These are phyloP conservation scores for Colletotrichum gigasporum DNA, from an alignment of 2,329 filamentous ascomycete species.

Conservation along the genomic window DNA sequence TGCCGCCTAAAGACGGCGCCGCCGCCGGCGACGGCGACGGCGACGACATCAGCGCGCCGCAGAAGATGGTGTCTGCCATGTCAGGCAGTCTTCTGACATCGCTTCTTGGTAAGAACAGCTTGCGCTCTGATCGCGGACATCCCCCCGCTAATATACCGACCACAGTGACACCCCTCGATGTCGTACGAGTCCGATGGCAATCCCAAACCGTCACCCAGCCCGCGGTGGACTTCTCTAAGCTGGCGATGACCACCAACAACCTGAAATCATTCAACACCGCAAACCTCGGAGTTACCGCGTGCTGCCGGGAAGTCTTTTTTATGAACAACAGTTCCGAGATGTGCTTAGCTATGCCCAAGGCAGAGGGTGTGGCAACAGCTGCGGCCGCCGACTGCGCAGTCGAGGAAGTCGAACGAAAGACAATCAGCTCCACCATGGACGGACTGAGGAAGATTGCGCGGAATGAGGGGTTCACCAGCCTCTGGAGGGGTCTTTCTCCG, in stretches of 20 bases:
- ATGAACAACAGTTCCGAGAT: constrained; percentile 84
- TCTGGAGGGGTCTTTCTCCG: constrained; percentile 95
- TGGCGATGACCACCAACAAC: constrained; percentile 65
- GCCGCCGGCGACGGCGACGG: constrained; percentile 40
- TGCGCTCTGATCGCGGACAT: not conserved
- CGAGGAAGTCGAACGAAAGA: constrained; percentile 84
- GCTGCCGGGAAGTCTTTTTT: constrained; percentile 98
- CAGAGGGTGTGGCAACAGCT: constrained; percentile 55
- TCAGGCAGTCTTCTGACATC: constrained; percentile 91
- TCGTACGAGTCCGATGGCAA: constrained; percentile 93
- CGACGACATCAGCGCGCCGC: constrained; percentile 78
- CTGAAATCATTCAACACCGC: constrained; percentile 76
- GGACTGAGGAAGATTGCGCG: constrained; percentile 93
- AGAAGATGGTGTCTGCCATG: constrained; percentile 96
- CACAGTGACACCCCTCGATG: constrained; percentile 91
- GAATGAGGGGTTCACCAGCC: constrained; percentile 85
- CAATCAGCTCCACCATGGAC: constrained; percentile 90
- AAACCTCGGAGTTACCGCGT: constrained; percentile 90
- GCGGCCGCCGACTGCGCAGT: constrained; percentile 79
- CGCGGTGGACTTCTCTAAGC: constrained; percentile 62
- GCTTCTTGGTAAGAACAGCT: constrained; percentile 73
- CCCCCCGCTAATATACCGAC: constrained; percentile 9
- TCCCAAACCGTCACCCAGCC: constrained; percentile 72
- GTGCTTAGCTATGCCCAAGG: constrained; percentile 77
- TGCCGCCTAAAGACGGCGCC: constrained; percentile 32